These are phyloP conservation scores for Casuarina glauca DNA, from an alignment of 306 rosid genomes.

Conservation along the genomic window DNA sequence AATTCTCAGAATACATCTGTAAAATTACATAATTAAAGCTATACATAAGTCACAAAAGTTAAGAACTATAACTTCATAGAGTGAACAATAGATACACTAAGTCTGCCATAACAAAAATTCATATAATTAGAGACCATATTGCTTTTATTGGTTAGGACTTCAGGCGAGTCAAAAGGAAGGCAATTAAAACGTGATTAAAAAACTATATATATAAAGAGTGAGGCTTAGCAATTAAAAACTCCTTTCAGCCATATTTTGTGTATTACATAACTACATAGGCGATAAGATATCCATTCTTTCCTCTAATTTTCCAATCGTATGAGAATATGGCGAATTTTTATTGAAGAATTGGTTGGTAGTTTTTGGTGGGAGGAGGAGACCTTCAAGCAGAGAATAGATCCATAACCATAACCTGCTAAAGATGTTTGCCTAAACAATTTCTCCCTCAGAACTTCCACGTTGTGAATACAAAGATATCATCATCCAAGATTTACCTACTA, in stretches of 20 bases:
- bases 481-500: background rate
- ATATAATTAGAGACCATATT: background rate
- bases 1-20: slow-evolving; percentile 82
- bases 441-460: background rate
- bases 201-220: background rate
- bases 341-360: background rate
- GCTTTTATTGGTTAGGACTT: background rate
- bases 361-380: background rate
- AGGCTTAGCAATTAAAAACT: background rate
- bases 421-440: background rate
- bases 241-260: background rate
- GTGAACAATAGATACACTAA: background rate
- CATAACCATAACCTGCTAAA: background rate
- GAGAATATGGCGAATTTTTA: background rate
- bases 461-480: background rate
- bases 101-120: background rate
- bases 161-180: background rate
- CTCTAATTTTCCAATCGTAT: background rate
- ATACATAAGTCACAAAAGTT: background rate
- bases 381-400: background rate
- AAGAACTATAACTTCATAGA: background rate
- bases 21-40: slow-evolving; percentile 10
- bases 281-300: background rate
- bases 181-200: background rate
- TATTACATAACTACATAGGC: background rate